phyloP scores from a whole-genome alignment of 345 rosid genomes.

The Eutrema japonicum region DNA sequence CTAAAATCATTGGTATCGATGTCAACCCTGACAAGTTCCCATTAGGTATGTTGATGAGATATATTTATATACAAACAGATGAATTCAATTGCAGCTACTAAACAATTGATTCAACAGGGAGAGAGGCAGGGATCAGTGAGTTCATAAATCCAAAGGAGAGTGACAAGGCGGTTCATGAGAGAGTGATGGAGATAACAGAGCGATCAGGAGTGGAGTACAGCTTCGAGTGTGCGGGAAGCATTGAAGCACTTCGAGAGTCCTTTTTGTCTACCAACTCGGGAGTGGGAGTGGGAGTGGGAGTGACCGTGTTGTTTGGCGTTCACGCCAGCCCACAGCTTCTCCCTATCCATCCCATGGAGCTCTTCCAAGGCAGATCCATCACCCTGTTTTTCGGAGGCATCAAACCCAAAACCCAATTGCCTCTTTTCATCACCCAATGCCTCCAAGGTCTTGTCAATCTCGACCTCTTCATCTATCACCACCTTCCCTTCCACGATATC shows the following conservation, averaged over 20 bases:
- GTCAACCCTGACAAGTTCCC: constrained; percentile 50
- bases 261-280: constrained; percentile 59
- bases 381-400: constrained; percentile 64
- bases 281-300: no score
- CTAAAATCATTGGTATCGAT: constrained; percentile 65
- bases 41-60: constrained; percentile 39
- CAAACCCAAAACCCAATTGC: constrained; percentile 56
- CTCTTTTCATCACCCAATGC: constrained; percentile 54
- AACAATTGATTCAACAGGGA: constrained; percentile 28
- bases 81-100: constrained; percentile 1
- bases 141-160: constrained; percentile 62
- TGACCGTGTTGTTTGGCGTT: constrained; percentile 47
- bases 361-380: constrained; percentile 53
- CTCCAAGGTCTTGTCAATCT: constrained; percentile 54
- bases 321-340: constrained; percentile 19
- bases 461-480: constrained; percentile 59
- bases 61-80: background rate
- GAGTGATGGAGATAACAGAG: constrained; percentile 49
- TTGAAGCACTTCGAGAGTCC: constrained; percentile 52
- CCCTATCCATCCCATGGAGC: constrained; percentile 50
- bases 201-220: constrained; percentile 66
- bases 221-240: constrained; percentile 64
- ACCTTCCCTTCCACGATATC: constrained; percentile 54
- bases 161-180: constrained; percentile 43
- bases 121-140: constrained; percentile 57